These are phyloP conservation scores for Didymella segeticola DNA, from an alignment of 2,329 filamentous ascomycete genomes.

Conservation along the genomic window DNA sequence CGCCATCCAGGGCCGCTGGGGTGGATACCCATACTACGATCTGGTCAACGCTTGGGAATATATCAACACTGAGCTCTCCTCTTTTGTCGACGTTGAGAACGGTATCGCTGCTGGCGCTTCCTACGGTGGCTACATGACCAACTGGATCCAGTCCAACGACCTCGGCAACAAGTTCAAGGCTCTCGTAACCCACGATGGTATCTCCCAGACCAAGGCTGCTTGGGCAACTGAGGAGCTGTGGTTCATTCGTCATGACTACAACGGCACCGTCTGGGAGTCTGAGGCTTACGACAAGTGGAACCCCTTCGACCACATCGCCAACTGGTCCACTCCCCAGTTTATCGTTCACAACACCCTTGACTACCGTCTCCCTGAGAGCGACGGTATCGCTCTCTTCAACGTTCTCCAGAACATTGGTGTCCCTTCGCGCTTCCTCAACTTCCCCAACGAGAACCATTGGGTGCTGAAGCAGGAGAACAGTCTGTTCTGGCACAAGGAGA, in stretches of 20 bases:
- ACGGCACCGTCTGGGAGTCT: conserved; percentile 43
- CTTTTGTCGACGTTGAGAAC: conserved; percentile 72
- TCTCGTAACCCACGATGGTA: conserved; percentile 86
- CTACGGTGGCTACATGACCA: conserved; percentile 56
- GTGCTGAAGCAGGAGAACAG: conserved; percentile 90
- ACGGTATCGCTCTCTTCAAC: conserved; percentile 86
- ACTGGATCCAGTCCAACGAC: conserved; percentile 89
- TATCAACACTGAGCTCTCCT: conserved; percentile 65
- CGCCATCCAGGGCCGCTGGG: conserved; percentile 81
- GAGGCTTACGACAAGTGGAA: conserved; percentile 63
- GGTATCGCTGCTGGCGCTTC: conserved; percentile 75
- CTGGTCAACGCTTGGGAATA: conserved; percentile 81
- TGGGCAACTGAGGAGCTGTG: conserved; percentile 59
- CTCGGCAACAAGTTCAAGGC: conserved; percentile 86
- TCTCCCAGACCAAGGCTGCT: conserved; percentile 66
- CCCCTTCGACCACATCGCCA: conserved; percentile 62
- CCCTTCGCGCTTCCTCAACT: conserved; percentile 78
- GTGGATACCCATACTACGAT: conserved; percentile 83
- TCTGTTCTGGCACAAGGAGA: conserved; percentile 80
- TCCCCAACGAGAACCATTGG: conserved; percentile 82
- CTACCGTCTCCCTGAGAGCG: conserved; percentile 84
- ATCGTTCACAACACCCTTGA: conserved; percentile 91
- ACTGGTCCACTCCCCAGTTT: conserved; percentile 87
- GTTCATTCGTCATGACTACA: conserved; percentile 58
- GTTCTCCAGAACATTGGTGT: conserved; percentile 78